Base-by-base conservation (phyloP, 2,329 filamentous ascomycete genomes). In the Juglanconis oblonga region DNA sequence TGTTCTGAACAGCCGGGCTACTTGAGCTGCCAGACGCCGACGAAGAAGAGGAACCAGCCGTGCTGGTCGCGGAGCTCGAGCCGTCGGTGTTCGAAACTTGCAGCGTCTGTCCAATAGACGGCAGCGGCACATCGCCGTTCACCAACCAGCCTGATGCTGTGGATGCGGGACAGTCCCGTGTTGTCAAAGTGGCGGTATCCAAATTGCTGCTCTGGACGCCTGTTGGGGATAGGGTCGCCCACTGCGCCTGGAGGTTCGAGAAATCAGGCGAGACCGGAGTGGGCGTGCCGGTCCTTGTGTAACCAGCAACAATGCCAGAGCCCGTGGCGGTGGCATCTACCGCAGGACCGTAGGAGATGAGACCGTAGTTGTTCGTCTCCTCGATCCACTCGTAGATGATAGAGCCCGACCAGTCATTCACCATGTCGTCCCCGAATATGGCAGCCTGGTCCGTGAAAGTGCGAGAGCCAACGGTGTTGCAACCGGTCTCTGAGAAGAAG, bases 361-460 rank as follows among this genome's bases (percentile, higher is more conserved):
- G 79, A 44, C 92, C 92, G 73, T 96, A 96, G 68, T 91, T 75
- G 73, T 96, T 96, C 54, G 83, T 79, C 74, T 96, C 92, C 71
- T 94, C 78, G 64, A 96, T 91, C 92, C 92, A 96, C 72, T 96
- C 91, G 74, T 96, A 96, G 65, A 96, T 81, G 64, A 96, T 92
- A 56, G 90, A 82, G 57, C 92, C 92, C 55, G 89, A 92, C 86
- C 75, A 87, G 67, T 82, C 82, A 59, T 80, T 78, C 5, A 82
- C 76, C 92, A 96, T 96, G 3, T 90, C 75, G 0, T 80, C 67
- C 48, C 90, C 88, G 67, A 95, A 89, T 66, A 96, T 91, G 53
- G 90, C 87, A 45, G 83, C 80, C 73, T 95, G 90, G 70, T 96
- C 89, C 31, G 80, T 79, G 70, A 90, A 92, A 1, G 80, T 76